Evolutionary conservation across 2,329 filamentous ascomycete genomes (phyloP), one percentile per base, ranked within the genome.

Genomic region (Rhytidhysteron rufulum): DNA sequence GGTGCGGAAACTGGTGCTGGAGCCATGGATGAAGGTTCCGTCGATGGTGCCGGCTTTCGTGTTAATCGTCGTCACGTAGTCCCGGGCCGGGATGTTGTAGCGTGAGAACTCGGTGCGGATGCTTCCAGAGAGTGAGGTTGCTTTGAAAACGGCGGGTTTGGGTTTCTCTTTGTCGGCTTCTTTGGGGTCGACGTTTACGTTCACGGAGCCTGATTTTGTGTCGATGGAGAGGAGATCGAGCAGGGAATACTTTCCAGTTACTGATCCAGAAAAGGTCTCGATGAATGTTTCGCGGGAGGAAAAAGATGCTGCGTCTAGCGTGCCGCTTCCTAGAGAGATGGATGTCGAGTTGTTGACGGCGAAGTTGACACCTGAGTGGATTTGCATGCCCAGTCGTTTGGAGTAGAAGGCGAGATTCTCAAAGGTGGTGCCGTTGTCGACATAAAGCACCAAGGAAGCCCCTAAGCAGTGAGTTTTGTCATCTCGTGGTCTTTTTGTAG

Each of bases 21-120:
- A 58, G 15, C 69, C 68, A 35, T 70, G 67, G 38, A 72, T 63
- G 38, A 66, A 68, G 1, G 47, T 57, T 0, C 68, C 68, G 8
- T 54, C 51, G 4, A 73, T 51, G 3, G 62, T 61, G 10, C 64
- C 65, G 5, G 64, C 67, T 1, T 49, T 57, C 1, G 60, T 65
- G 33, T 65, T 58, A 42, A 72, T 50, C 15, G 53, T 56, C 13
- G 63, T 65, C 16, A 61, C 54, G 43, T 71, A 73, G 39, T 71
- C 63, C 25, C 70, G 65, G 8, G 63, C 53, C 1, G 69, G 67
- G 5, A 68, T 63, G 3, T 45, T 45, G 37, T 59, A 59, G 40
- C 55, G 51, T 35, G 56, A 58, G 24, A 67, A 65, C 30, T 61
- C 51, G 4, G 59, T 56, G 10, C 60, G 53, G 31, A 71, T 60